Percentiles rank a stretch among this genome's conserved stretches.
These are phyloP conservation scores for Plasmodium vinckei DNA, from an alignment of 169 alveolate species.

Conservation along the genomic window DNA sequence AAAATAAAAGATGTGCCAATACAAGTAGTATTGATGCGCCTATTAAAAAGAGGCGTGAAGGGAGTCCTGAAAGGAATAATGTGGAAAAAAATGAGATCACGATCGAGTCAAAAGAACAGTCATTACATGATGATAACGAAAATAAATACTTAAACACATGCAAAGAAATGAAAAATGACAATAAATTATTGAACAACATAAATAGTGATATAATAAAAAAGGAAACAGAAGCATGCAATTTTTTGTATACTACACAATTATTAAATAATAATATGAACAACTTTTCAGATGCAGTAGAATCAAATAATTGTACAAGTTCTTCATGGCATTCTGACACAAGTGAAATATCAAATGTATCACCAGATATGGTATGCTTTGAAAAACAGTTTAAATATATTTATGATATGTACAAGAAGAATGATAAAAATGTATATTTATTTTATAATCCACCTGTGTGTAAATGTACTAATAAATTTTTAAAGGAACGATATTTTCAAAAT, in stretches of 20 bases:
- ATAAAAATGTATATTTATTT: slow-evolving; percentile 58
- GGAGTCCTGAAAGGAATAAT: neutral
- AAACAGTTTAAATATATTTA: slow-evolving; percentile 75
- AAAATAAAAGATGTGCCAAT: slow-evolving; percentile 2
- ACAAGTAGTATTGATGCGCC: neutral
- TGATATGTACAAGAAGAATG: slow-evolving; percentile 74
- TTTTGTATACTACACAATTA: neutral
- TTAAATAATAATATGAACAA: neutral
- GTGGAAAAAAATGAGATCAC: neutral
- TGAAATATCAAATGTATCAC: slow-evolving; percentile 66
- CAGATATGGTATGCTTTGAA: slow-evolving; percentile 58
- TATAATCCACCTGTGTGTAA: slow-evolving; percentile 75
- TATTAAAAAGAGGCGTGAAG: neutral
- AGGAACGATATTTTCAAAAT: slow-evolving; percentile 34
- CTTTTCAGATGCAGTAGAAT: neutral
- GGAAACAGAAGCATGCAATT: neutral
- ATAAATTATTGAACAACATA: too few species aligned
- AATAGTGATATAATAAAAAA: neutral
- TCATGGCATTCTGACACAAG: slow-evolving; percentile 30
- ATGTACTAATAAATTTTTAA: slow-evolving; percentile 37
- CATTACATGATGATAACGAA: neutral
- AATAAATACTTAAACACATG: neutral
- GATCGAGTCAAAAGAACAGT: neutral
- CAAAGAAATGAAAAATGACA: too few species aligned
- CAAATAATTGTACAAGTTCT: neutral